Conservation (phyloP, 1,284 basidiomycete species). For the Cryptococcus sp. region DNA sequence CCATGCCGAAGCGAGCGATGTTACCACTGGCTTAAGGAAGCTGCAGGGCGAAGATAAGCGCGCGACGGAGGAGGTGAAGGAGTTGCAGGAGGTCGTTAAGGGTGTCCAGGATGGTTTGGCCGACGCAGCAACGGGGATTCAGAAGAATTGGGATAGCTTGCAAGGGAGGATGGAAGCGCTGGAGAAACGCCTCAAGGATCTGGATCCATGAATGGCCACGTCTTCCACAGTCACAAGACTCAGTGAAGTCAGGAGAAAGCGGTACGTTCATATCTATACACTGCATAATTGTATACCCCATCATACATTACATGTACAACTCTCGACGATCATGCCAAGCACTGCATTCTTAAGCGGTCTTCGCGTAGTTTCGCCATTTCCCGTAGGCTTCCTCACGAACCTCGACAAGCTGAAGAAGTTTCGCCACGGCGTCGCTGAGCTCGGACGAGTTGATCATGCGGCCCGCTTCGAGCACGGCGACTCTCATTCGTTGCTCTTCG, state of each 20-base stretch:
- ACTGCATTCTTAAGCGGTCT: too few relatives aligned
- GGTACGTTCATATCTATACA: not conserved
- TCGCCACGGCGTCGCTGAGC: too few relatives aligned
- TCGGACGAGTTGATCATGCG: too few relatives aligned
- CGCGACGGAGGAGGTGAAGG: conserved; percentile 64
- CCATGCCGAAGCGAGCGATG: conserved; percentile 77
- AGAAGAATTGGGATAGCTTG: conserved; percentile 67
- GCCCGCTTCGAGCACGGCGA: too few relatives aligned
- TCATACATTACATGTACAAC: not conserved
- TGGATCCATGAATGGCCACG: conserved; percentile 10
- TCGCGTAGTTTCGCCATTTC: too few relatives aligned
- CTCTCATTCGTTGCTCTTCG: too few relatives aligned
- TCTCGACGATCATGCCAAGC: too few relatives aligned
- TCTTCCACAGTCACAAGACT: too few relatives aligned
- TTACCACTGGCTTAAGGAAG: conserved; percentile 62
- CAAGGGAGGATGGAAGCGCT: conserved; percentile 61
- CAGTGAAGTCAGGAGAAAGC: too few relatives aligned
- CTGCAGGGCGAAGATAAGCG: conserved; percentile 72
- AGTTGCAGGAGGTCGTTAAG: conserved; percentile 68
- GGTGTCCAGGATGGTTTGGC: conserved; percentile 71
- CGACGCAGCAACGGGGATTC: conserved; percentile 71
- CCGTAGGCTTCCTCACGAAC: too few relatives aligned
- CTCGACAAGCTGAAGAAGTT: too few relatives aligned
- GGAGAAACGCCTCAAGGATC: conserved; percentile 52
- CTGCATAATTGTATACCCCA: conserved; percentile 1